Evolutionary conservation across 257 asterid species (phyloP).

Genomic region (Solanum verrucosum): DNA sequence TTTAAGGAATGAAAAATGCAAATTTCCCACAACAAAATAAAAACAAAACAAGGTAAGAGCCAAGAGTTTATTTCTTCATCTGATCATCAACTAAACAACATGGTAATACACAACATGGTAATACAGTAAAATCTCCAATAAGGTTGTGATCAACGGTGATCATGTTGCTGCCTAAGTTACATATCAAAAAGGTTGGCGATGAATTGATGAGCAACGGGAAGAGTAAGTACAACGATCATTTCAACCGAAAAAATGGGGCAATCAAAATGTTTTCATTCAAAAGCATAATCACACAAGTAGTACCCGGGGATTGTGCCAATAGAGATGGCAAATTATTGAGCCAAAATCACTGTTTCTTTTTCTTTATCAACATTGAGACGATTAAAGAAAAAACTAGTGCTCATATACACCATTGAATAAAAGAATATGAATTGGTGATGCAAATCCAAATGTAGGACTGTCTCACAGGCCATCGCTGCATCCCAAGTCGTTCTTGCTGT

Average conservation of each 20-base stretch:
- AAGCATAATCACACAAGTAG: neutral
- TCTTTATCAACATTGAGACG: neutral
- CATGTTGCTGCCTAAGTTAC: neutral
- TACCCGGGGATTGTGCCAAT: neutral
- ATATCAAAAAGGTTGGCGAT: neutral
- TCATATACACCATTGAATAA: neutral
- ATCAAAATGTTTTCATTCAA: neutral
- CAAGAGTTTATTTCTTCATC: neutral
- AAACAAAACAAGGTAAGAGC: neutral
- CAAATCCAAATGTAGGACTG: neutral
- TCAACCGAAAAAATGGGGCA: neutral
- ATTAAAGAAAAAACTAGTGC: neutral
- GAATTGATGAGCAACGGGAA: neutral
- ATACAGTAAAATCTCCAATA: neutral
- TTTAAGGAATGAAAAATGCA: neutral
- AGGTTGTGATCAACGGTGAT: neutral
- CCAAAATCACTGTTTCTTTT: neutral
- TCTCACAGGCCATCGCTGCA: neutral
- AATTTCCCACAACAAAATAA: neutral
- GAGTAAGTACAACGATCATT: neutral
- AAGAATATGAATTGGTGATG: neutral
- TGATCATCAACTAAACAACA: neutral
- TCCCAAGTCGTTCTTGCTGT: constrained; percentile 3
- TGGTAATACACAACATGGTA: neutral
- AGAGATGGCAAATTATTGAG: neutral